Evolutionary conservation across 1,284 basidiomycete genomes (phyloP).

Genomic region (Malassezia cuniculi): DNA sequence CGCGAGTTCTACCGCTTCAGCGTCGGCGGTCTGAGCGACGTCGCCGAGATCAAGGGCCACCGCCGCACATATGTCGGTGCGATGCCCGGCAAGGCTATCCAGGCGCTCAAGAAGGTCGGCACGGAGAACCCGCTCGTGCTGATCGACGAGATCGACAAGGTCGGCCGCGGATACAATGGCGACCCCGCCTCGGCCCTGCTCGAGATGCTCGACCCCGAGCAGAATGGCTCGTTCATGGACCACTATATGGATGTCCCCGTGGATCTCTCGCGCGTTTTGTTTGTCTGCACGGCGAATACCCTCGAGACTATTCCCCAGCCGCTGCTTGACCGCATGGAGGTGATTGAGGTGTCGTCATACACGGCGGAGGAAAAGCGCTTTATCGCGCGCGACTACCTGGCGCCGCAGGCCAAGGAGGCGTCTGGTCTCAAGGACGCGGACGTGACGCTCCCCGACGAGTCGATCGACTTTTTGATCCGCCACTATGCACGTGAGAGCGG

Average conservation of each 20-base stretch:
- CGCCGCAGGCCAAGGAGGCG: slow-evolving; percentile 83
- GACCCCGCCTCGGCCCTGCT: slow-evolving; percentile 86
- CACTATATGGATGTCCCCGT: slow-evolving; percentile 97
- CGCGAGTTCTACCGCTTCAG: slow-evolving; percentile 90
- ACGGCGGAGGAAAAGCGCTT: slow-evolving; percentile 90
- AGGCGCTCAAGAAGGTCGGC: slow-evolving; percentile 88
- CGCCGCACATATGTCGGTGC: slow-evolving; percentile 80
- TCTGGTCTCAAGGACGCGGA: slow-evolving; percentile 56
- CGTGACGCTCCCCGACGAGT: slow-evolving; percentile 44
- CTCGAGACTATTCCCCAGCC: slow-evolving; percentile 94
- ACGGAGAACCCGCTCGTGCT: slow-evolving; percentile 84
- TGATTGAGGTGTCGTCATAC: slow-evolving; percentile 74
- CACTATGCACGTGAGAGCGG: slow-evolving; percentile 96
- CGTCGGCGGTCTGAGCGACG: slow-evolving; percentile 89
- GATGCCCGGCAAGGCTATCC: slow-evolving; percentile 93
- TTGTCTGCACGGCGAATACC: slow-evolving; percentile 67
- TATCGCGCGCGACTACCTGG: slow-evolving; percentile 82
- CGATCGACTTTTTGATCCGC: slow-evolving; percentile 81
- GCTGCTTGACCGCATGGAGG: slow-evolving; percentile 77
- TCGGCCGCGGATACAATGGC: slow-evolving; percentile 82
- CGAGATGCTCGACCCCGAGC: slow-evolving; percentile 97
- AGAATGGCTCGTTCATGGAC: slow-evolving; percentile 89
- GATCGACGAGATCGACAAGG: slow-evolving; percentile 98
- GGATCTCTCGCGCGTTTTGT: slow-evolving; percentile 86
- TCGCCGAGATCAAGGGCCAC: slow-evolving; percentile 98